A percentile compares a stretch with the other conserved stretches of the same genome.
phyloP scores from a whole-genome alignment of 108 stramenopile genomes.

The Stephanodiscus triporus region DNA sequence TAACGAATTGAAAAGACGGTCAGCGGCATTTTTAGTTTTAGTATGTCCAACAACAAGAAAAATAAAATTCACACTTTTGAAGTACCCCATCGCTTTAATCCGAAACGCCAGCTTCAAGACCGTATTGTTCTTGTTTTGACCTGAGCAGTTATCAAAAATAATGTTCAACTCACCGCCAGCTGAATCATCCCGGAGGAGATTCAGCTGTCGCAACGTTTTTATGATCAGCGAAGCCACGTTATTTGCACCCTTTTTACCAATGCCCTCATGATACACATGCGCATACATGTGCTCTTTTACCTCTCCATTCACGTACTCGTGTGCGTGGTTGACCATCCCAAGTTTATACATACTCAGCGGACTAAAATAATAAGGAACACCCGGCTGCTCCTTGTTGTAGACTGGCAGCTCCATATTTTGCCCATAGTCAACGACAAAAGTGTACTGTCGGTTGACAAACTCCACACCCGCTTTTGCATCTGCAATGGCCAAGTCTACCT shows the following conservation, averaged over 20 bases:
- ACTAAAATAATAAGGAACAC: constrained; percentile 15
- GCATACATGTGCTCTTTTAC: no score
- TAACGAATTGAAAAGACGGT: no score
- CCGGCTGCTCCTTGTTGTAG: constrained; percentile 9
- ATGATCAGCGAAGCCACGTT: no score
- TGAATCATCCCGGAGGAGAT: constrained; percentile 8
- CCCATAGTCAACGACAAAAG: no score
- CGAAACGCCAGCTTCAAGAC: constrained; percentile 12
- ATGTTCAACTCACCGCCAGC: no score
- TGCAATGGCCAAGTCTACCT: not conserved
- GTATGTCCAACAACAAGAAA: constrained; percentile 19
- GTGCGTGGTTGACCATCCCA: constrained; percentile 10
- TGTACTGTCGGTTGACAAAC: not conserved
- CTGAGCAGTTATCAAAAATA: no score
- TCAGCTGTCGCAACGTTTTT: constrained; percentile 1
- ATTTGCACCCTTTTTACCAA: not conserved
- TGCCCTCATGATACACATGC: not conserved
- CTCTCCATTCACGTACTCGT: not conserved
- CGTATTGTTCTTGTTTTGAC: constrained; percentile 45
- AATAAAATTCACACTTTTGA: constrained; percentile 11
- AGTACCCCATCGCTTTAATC: constrained; percentile 13
- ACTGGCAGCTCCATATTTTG: no score
- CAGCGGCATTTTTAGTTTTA: no score
- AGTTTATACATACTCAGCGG: constrained; percentile 15
- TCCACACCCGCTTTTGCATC: not conserved